Conservation (phyloP, 2,329 filamentous ascomycete genomes). For the Curvularia sp. region DNA sequence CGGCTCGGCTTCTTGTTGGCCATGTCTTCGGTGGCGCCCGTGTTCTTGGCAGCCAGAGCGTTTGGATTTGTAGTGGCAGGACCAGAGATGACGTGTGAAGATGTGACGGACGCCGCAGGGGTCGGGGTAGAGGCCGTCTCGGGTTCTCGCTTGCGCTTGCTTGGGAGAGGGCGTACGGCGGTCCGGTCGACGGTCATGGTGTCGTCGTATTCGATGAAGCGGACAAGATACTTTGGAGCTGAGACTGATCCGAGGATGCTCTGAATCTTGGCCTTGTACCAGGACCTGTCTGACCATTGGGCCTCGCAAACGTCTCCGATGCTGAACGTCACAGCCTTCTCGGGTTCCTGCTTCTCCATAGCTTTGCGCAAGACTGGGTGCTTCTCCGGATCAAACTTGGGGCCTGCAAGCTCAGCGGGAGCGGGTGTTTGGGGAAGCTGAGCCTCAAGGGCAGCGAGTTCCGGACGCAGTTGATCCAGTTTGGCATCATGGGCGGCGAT, state of each 20-base stretch:
- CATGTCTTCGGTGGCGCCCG: conserved; percentile 67
- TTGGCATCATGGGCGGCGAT: conserved; percentile 80
- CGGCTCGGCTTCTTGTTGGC: conserved; percentile 73
- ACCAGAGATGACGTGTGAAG: conserved; percentile 66
- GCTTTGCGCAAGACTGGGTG: conserved; percentile 72
- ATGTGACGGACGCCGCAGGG: conserved; percentile 48
- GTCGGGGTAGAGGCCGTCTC: conserved; percentile 70
- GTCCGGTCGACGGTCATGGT: conserved; percentile 73
- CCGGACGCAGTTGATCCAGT: conserved; percentile 65
- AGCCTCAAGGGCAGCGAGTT: conserved; percentile 68
- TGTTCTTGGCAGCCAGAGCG: conserved; percentile 70
- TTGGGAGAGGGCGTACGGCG: conserved; percentile 43
- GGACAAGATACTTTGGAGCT: conserved; percentile 91
- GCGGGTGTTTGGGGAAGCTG: conserved; percentile 48
- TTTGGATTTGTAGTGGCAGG: conserved; percentile 71
- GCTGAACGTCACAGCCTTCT: conserved; percentile 66
- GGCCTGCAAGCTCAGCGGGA: conserved; percentile 35
- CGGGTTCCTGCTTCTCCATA: conserved; percentile 50
- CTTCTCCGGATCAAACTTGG: conserved; percentile 80
- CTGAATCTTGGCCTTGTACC: conserved; percentile 91
- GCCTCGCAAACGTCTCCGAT: conserved; percentile 91
- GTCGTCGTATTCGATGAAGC: conserved; percentile 92
- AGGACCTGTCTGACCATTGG: conserved; percentile 89
- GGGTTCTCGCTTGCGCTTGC: conserved; percentile 75
- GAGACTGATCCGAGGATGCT: conserved; percentile 92